Evolutionary conservation across 1,139 yeast genomes (phyloP), one percentile per base, ranked within the genome.

Genomic region (Pichia sp.): DNA sequence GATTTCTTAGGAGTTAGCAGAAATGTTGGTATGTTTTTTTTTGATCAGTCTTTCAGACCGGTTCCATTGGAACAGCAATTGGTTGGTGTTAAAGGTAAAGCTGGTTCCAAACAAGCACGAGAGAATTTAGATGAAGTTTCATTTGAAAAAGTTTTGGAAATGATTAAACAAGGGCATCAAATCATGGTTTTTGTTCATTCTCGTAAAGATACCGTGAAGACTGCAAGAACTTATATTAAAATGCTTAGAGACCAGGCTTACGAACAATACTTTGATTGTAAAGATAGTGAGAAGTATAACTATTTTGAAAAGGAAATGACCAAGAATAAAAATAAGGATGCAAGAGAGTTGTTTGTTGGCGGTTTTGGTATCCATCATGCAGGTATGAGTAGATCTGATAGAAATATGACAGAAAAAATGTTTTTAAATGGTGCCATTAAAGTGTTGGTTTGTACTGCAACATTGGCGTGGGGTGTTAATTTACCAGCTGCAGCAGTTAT

Each of bases 391-490:
- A 73, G 98, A 52, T 70, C 92, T 0, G 99, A 94, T 59, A 76
- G 99, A 59, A 92, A 90, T 56, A 63, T 89, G 50, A 83, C 95
- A 0, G 98, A 94, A 59, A 83, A 80, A 59, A 77, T 92, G 82
- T 94, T 94, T 61, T 73, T 81, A 43, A 71, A 73, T 30, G 98
- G 98, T 33, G 85, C 92, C 1, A 82, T 92, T 49, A 87, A 84
- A 53, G 97, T 94, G 0, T 69, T 94, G 20, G 86, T 96, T 56
- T 89, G 97, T 72, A 94, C 99, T 1, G 96, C 98, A 0, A 94
- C 99, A 0, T 75, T 94, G 48, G 99, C 99, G 0, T 94, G 99
- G 99, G 99, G 99, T 75, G 97, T 94, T 16, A 94, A 94, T 60
- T 70, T 94, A 50, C 98, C 99, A 2, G 98, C 98, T 7, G 97